Conservation (phyloP, 257 asterid species). For the Oldenlandia corymbosa region DNA sequence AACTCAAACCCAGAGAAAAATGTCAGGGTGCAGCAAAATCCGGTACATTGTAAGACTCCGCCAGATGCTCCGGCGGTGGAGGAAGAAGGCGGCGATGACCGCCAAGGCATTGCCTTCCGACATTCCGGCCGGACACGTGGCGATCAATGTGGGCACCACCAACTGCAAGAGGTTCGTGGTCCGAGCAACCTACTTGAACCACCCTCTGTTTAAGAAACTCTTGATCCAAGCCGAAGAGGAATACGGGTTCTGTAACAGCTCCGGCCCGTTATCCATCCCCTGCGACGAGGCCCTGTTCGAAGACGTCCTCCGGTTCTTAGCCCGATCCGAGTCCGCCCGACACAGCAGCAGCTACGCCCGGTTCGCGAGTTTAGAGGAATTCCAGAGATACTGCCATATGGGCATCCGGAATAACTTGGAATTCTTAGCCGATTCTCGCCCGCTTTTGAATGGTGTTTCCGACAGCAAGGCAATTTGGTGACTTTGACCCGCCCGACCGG, state of each 20-base stretch:
- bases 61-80: constrained; percentile 45
- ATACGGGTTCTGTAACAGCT: constrained; percentile 36
- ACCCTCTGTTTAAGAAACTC: constrained; percentile 42
- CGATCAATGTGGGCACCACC: constrained; percentile 32
- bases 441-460: constrained; percentile 27
- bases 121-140: constrained; percentile 53
- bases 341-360: constrained; percentile 9
- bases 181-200: constrained; percentile 44
- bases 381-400: constrained; percentile 30
- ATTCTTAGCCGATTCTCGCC: constrained; percentile 28
- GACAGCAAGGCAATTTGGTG: constrained; percentile 16
- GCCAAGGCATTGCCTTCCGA: constrained; percentile 27
- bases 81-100: constrained; percentile 36
- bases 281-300: constrained; percentile 49
- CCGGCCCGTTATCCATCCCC: constrained; percentile 52
- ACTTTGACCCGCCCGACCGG: constrained; percentile 3
- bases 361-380: constrained; percentile 24
- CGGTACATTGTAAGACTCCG: constrained; percentile 45
- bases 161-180: constrained; percentile 34
- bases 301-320: constrained; percentile 34
- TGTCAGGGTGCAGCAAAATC: constrained; percentile 45
- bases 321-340: constrained; percentile 23
- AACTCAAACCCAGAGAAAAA: neutral
- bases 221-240: constrained; percentile 51
- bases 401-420: constrained; percentile 25